A percentile compares a stretch with the other conserved stretches of the same genome.
Conservation (phyloP, 495 filamentous ascomycete species). For the Copromyces sp. region DNA sequence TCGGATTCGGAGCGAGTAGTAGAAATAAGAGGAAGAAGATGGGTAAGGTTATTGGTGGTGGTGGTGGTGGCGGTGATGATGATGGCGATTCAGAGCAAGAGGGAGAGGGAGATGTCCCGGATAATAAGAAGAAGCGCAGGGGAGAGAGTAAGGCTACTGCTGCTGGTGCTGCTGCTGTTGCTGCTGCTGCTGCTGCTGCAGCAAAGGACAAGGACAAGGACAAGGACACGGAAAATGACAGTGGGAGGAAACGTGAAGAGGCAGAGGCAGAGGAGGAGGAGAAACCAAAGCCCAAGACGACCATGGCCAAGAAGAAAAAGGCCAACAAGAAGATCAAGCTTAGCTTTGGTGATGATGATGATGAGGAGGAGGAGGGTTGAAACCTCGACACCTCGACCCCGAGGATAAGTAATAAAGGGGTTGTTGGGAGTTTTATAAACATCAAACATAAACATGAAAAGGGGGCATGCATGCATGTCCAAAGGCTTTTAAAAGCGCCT, state of each 20-base stretch:
- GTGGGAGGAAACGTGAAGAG: neutral
- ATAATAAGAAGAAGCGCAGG: too few species aligned
- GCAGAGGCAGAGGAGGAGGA: neutral
- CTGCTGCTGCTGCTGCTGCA: neutral
- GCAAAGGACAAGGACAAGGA: constrained; percentile 6
- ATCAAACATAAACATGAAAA: neutral
- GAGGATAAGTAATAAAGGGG: neutral
- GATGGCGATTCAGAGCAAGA: constrained; percentile 6
- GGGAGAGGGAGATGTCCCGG: constrained; percentile 10
- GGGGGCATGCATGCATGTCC: neutral
- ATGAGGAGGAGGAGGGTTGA: constrained; percentile 25
- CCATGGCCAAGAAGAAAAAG: constrained; percentile 31
- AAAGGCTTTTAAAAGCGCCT: too few species aligned
- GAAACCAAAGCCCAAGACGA: constrained; percentile 2
- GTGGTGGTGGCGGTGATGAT: constrained; percentile 13
- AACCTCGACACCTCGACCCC: neutral
- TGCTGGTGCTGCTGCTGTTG: too few species aligned
- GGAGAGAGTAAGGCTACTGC: too few species aligned
- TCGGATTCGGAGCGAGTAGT: constrained; percentile 28
- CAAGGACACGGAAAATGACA: neutral
- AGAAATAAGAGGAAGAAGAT: constrained; percentile 43
- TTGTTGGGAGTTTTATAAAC: neutral
- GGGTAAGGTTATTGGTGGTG: constrained; percentile 35
- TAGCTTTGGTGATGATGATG: constrained; percentile 40
- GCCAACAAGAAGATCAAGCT: constrained; percentile 52